These are phyloP conservation scores for Asclepias syriaca DNA, from an alignment of 257 asterid species.

Conservation along the genomic window DNA sequence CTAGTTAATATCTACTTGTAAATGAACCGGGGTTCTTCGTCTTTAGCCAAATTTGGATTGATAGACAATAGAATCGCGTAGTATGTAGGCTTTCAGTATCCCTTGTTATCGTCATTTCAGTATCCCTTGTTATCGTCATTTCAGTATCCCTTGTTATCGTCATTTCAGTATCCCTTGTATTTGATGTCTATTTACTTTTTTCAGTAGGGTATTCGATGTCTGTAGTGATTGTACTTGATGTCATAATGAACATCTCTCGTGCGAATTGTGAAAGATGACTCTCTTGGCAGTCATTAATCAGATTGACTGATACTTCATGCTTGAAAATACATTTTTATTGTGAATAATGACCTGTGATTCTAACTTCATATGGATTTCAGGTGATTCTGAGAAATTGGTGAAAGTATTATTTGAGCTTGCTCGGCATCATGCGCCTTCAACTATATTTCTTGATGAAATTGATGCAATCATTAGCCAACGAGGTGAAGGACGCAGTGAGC, in stretches of 20 bases:
- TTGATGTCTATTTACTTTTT: background rate
- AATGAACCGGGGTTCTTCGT: background rate
- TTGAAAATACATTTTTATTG: background rate
- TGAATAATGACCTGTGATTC: background rate
- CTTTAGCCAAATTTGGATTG: background rate
- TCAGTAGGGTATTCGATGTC: background rate
- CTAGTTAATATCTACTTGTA: background rate
- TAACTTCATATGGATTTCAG: slow-evolving; percentile 31
- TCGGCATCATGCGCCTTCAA: slow-evolving; percentile 96
- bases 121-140: background rate
- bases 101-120: background rate
- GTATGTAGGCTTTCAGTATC: background rate
- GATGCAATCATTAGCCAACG: slow-evolving; percentile 98
- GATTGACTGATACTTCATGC: background rate
- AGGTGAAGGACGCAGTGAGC: slow-evolving; percentile 97
- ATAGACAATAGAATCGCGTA: background rate
- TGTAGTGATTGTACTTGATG: background rate
- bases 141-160: background rate
- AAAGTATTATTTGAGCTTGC: slow-evolving; percentile 96
- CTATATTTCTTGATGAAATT: slow-evolving; percentile 95
- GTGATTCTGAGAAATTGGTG: slow-evolving; percentile 94
- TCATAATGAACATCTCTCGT: background rate
- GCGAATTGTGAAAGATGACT: background rate
- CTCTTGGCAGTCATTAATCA: background rate
- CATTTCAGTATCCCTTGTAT: background rate